A percentile compares a stretch with the other conserved stretches of the same genome.
phyloP scores from a whole-genome alignment of 495 filamentous ascomycete species.

The Trichocladium uniseriatum region DNA sequence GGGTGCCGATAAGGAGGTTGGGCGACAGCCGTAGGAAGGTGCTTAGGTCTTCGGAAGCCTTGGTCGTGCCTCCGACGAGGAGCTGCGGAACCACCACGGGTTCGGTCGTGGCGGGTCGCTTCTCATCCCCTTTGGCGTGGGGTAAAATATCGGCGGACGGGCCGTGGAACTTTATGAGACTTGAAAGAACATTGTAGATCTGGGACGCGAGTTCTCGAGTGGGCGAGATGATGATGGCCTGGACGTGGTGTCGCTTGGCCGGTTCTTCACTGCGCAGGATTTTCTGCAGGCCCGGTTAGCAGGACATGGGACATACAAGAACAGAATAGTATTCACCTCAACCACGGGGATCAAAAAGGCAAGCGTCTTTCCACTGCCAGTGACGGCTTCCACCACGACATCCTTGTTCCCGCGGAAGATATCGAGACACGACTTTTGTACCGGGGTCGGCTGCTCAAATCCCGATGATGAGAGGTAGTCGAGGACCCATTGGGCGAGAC shows the following conservation, averaged over 20 bases:
- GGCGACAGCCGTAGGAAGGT: constrained; percentile 69
- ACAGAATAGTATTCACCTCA: constrained; percentile 35
- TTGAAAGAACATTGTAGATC: constrained; percentile 73
- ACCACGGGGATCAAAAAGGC: constrained; percentile 84
- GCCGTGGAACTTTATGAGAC: constrained; percentile 71
- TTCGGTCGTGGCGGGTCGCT: constrained; percentile 39
- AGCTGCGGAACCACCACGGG: constrained; percentile 73
- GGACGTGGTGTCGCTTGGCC: constrained; percentile 78
- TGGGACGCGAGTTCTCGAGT: constrained; percentile 89
- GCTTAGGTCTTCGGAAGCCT: constrained; percentile 76
- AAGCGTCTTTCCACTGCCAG: constrained; percentile 89
- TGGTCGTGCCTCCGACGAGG: constrained; percentile 72
- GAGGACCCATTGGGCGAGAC: constrained; percentile 81
- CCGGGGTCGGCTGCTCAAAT: constrained; percentile 82
- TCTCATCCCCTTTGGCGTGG: constrained; percentile 39
- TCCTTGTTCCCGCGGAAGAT: constrained; percentile 91
- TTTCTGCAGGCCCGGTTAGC: constrained; percentile 29
- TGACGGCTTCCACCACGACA: constrained; percentile 95
- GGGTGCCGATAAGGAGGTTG: constrained; percentile 80
- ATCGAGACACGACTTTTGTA: constrained; percentile 88
- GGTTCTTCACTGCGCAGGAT: constrained; percentile 62
- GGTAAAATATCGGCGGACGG: constrained; percentile 57
- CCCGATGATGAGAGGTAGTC: constrained; percentile 78
- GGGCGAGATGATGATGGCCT: constrained; percentile 82
- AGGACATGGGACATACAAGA: too few species aligned